phyloP scores from a whole-genome alignment of 352 stramenopile genomes.

The Phytophthora podocarpi region DNA sequence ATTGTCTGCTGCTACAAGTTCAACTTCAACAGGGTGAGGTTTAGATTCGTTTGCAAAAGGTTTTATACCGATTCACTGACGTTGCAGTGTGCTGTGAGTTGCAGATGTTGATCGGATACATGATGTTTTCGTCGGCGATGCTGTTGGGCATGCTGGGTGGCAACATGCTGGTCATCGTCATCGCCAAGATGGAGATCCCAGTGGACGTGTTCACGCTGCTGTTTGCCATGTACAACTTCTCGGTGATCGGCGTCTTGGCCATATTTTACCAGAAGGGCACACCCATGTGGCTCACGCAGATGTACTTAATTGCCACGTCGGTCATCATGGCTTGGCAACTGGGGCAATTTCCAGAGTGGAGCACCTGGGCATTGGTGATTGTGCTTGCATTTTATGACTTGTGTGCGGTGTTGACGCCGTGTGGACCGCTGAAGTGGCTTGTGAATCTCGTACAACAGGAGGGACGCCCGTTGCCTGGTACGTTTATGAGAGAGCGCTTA shows the following conservation, averaged over 20 bases:
- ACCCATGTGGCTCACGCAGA: conserved; percentile 89
- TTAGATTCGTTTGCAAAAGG: not conserved
- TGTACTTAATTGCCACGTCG: conserved; percentile 95
- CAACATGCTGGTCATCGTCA: conserved; percentile 81
- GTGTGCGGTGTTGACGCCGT: conserved; percentile 99
- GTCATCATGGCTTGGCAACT: conserved; percentile 99
- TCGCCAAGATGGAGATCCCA: conserved; percentile 62
- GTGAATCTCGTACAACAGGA: conserved; percentile 95
- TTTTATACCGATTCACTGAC: not conserved
- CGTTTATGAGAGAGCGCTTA: not conserved
- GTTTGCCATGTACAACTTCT: conserved; percentile 93
- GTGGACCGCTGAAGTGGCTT: conserved; percentile 96
- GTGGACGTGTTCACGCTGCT: conserved; percentile 71
- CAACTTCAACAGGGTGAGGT: conserved; percentile 78
- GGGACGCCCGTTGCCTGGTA: conserved; percentile 89
- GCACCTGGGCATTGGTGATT: conserved; percentile 91
- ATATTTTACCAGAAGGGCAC: conserved; percentile 92
- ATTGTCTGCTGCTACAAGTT: conserved; percentile 93
- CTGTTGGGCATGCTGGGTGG: conserved; percentile 85
- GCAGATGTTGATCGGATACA: conserved; percentile 85
- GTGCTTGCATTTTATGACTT: conserved; percentile 98
- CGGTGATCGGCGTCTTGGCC: conserved; percentile 85
- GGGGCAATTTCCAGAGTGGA: conserved; percentile 96
- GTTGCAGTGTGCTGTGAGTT: conserved; percentile 1
- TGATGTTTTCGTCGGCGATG: conserved; percentile 91